phyloP scores from a whole-genome alignment of 2,329 filamentous ascomycete species.

The Talaromyces rugulosus region DNA sequence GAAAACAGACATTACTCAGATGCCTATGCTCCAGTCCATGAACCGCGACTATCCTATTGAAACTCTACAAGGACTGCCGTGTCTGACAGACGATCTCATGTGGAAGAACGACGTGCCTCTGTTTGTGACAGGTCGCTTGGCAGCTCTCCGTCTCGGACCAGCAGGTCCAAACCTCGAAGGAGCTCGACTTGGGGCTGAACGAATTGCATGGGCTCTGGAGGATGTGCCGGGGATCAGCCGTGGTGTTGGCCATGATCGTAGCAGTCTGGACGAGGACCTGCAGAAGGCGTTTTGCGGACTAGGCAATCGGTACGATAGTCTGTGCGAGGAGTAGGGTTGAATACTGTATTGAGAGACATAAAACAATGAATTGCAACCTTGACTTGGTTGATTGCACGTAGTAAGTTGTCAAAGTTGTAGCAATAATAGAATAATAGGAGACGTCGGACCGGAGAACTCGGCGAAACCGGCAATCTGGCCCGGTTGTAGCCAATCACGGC shows the following conservation, averaged over 20 bases:
- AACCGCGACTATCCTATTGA: conserved; percentile 57
- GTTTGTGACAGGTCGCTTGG: conserved; percentile 66
- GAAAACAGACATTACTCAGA: conserved; percentile 55
- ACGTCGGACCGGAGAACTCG: not conserved
- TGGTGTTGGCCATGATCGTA: conserved; percentile 12
- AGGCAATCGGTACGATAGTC: conserved; percentile 35
- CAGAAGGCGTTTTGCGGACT: conserved; percentile 35
- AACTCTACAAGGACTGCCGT: conserved; percentile 63
- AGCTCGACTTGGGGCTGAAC: conserved; percentile 67
- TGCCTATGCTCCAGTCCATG: conserved; percentile 61
- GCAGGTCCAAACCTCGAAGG: conserved; percentile 71
- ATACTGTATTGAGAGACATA: not conserved
- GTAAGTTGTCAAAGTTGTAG: not conserved
- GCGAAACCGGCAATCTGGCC: not conserved
- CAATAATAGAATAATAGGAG: not conserved
- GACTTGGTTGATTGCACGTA: not conserved
- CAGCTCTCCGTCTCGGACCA: conserved; percentile 64
- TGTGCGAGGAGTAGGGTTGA: conserved; percentile 15
- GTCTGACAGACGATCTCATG: conserved; percentile 70
- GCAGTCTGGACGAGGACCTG: conserved; percentile 22
- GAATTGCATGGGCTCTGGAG: conserved; percentile 67
- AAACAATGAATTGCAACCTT: not conserved
- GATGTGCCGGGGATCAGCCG: conserved; percentile 45
- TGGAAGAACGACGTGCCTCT: conserved; percentile 70
- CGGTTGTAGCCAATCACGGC: conserved; percentile 3